Percentiles rank a stretch among this genome's conserved stretches.
Evolutionary conservation across 116 monocot genomes (phyloP).

Genomic region (Papilionanthe hybrid): DNA sequence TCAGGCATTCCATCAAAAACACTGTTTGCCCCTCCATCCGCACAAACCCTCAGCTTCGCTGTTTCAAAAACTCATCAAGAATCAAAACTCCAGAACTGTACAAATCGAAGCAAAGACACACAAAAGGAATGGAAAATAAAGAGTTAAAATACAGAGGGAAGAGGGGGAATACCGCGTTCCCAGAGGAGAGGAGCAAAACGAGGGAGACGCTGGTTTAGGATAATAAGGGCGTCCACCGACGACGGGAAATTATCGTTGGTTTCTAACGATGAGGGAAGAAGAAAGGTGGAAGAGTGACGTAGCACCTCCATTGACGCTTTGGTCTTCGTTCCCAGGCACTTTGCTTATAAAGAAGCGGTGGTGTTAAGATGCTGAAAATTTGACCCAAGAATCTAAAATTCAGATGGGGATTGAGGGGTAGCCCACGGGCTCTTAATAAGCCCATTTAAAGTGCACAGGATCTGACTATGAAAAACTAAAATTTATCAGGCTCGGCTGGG

Average conservation of each 20-base stretch:
- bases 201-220: slow-evolving; percentile 84
- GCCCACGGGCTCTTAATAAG: too few species aligned
- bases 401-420: too few species aligned
- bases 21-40: slow-evolving; percentile 97
- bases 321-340: too few species aligned
- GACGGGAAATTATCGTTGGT: slow-evolving; percentile 1
- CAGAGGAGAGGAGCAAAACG: slow-evolving; percentile 75
- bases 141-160: background rate
- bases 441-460: too few species aligned
- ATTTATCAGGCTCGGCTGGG: too few species aligned
- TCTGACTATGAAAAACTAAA: too few species aligned
- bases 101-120: background rate
- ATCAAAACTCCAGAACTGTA: background rate
- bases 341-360: too few species aligned
- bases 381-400: too few species aligned
- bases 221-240: slow-evolving; percentile 49
- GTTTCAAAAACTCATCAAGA: slow-evolving; percentile 25
- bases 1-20: slow-evolving; percentile 73
- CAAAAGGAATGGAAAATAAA: background rate
- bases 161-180: slow-evolving; percentile 39
- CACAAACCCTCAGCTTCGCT: slow-evolving; percentile 81
- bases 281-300: slow-evolving; percentile 62
- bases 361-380: too few species aligned
- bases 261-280: slow-evolving; percentile 25
- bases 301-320: slow-evolving; percentile 22